These are phyloP conservation scores for Adansonia madagascariensis DNA, from an alignment of 441 rosid genomes.

Conservation along the genomic window DNA sequence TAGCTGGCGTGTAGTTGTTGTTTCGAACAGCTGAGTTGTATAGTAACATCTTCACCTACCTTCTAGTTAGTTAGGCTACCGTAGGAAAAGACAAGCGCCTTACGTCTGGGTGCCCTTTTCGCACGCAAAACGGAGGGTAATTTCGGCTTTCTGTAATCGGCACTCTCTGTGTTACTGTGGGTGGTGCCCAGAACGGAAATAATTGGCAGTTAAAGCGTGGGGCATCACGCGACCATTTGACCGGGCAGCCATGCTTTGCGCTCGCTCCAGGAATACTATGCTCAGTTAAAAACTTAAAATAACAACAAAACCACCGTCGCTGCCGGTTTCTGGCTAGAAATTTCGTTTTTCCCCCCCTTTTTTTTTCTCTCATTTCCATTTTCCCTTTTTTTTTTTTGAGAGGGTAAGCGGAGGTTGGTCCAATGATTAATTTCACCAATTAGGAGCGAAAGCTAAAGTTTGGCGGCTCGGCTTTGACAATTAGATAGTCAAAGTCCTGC, in stretches of 20 bases:
- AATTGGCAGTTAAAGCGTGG: constrained; percentile 41
- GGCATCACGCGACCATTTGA: constrained; percentile 37
- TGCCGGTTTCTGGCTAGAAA: constrained; percentile 38
- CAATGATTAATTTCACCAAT: constrained; percentile 56
- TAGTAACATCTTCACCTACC: constrained; percentile 39
- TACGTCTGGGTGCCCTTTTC: neutral
- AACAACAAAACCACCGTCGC: constrained; percentile 28
- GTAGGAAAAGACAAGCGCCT: constrained; percentile 20
- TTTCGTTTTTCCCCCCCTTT: neutral
- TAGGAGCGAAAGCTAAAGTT: constrained; percentile 51
- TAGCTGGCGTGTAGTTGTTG: constrained; percentile 30
- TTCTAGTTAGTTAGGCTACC: constrained; percentile 37
- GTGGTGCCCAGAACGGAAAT: constrained; percentile 34
- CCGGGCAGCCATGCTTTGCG: constrained; percentile 22
- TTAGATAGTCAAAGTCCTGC: constrained; percentile 16
- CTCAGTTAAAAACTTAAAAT: neutral
- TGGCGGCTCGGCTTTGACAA: constrained; percentile 40
- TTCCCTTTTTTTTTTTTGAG: constrained; percentile 6
- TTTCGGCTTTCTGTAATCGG: neutral
- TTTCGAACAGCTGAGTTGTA: constrained; percentile 29
- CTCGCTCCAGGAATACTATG: constrained; percentile 20
- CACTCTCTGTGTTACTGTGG: constrained; percentile 35
- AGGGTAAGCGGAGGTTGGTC: constrained; percentile 46
- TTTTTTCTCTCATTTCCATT: no score
- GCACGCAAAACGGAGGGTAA: neutral